A percentile compares a stretch with the other conserved stretches of the same genome.
Evolutionary conservation across 257 asterid species (phyloP).

Genomic region (Gentiana straminea): DNA sequence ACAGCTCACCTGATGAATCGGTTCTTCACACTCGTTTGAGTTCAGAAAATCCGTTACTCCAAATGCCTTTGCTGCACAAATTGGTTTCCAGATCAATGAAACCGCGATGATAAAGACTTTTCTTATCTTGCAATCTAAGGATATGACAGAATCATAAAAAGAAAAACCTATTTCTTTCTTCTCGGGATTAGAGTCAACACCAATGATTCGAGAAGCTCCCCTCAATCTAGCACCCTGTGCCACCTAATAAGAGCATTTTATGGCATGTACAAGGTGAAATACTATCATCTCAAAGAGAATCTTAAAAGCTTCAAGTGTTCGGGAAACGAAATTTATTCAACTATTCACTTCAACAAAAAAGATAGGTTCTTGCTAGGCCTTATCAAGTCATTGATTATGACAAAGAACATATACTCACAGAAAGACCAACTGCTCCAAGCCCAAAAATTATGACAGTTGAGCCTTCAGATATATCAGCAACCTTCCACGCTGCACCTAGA

Average conservation of each 20-base stretch:
- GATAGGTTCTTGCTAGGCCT: too few relatives aligned
- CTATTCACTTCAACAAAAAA: too few relatives aligned
- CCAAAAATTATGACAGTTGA: slow-evolving; percentile 81
- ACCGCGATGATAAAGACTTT: neutral
- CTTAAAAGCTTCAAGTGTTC: too few relatives aligned
- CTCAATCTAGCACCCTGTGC: slow-evolving; percentile 90
- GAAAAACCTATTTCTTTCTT: slow-evolving; percentile 56
- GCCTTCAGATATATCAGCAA: slow-evolving; percentile 76
- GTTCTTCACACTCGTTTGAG: slow-evolving; percentile 66
- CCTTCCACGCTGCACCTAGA: slow-evolving; percentile 98
- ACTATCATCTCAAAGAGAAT: too few relatives aligned
- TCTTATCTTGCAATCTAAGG: slow-evolving; percentile 1
- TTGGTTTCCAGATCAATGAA: slow-evolving; percentile 6
- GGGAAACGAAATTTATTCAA: too few relatives aligned
- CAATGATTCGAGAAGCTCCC: slow-evolving; percentile 85
- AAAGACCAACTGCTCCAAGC: slow-evolving; percentile 97
- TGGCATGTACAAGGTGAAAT: neutral
- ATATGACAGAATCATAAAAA: neutral
- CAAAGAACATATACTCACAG: slow-evolving; percentile 44
- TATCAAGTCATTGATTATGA: neutral
- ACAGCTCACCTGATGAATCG: slow-evolving; percentile 67
- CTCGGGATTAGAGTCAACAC: slow-evolving; percentile 65
- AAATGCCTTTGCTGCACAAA: slow-evolving; percentile 63
- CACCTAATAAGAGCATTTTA: slow-evolving; percentile 37
- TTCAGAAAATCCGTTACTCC: slow-evolving; percentile 82